phyloP scores from a whole-genome alignment of 106 monocot genomes.

The Platanthera guangdongensis region DNA sequence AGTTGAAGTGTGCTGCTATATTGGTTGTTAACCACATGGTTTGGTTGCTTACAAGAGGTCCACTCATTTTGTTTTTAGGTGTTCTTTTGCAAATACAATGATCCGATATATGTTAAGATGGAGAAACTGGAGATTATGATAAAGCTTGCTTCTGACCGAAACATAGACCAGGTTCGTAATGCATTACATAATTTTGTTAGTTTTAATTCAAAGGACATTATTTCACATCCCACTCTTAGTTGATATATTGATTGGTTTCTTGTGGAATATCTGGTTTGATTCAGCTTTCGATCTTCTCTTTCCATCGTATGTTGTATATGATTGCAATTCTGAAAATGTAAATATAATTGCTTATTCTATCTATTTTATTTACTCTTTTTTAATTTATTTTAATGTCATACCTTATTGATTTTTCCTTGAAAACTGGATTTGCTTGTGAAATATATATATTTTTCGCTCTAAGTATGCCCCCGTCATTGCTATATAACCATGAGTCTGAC shows the following conservation, averaged over 20 bases:
- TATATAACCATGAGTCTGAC: no score
- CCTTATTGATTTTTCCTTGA: no score
- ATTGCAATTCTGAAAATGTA: no score
- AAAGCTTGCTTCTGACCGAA: conserved; percentile 97
- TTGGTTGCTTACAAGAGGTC: conserved; percentile 1
- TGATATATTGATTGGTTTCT: not conserved
- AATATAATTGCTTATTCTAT: no score
- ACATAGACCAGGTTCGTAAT: conserved; percentile 79
- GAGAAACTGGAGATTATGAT: conserved; percentile 99
- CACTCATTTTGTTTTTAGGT: conserved; percentile 33
- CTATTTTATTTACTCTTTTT: no score
- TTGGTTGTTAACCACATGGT: not conserved
- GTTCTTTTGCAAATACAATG: conserved; percentile 99
- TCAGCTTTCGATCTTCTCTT: no score
- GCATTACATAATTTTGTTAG: not conserved
- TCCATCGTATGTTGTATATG: no score
- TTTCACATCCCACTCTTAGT: not conserved
- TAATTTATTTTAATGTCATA: no score
- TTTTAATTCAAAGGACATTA: not conserved
- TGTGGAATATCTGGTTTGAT: not conserved
- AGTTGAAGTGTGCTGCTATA: conserved; percentile 1
- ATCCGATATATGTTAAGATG: conserved; percentile 99
- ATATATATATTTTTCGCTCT: no score
- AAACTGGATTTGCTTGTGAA: no score
- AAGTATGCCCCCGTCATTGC: no score